Base-by-base conservation (phyloP, 257 asterid species). In the Dorcoceras hygrometricum region DNA sequence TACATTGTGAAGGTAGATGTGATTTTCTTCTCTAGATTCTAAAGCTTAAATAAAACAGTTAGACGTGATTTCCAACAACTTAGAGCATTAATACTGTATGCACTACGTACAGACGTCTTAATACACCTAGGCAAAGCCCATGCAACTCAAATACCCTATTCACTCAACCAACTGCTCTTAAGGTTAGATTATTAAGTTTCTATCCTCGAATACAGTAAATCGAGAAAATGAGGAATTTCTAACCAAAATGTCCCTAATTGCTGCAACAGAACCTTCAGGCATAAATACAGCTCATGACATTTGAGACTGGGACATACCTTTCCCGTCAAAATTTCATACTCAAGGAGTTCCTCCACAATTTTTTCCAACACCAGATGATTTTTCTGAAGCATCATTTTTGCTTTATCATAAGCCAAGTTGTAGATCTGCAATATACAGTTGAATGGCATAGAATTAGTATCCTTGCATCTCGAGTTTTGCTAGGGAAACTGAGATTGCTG, bases 281-380 rank as follows among this genome's bases (percentile, higher is more conserved):
- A 39, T 39, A n/a, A 3, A 12, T 39, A 39, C 50, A 39, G 5
- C 50, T 3, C 50, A 18, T 9, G 22, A 20, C 16, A 19, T 12
- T 68, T 23, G 55, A 23, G 60, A 73, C 36, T 28, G 34, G 48
- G 57, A 65, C 82, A 79, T 83, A 89, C 98, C 91, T 88, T 90
- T 78, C 95, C 95, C 1, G 90, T 75, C 79, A 93, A 79, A 68
- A 93, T 78, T 80, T 93, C 99, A 59, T 73, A 83, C 72, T 88
- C 82, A 16, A 93, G 84, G 79, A 93, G 82, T 72, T 93, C 97
- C 72, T 85, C 92, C 59, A 88, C 99, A 74, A 93, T 80, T 72
- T 85, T 86, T 84, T 93, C 96, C 73, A 93, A 87, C 72, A 80
- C 90, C 57, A 32, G 26, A 28, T 73, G 76, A 75, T 93, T 93